Evolutionary conservation across 1,284 basidiomycete genomes (phyloP), one percentile per base, ranked within the genome.

Genomic region (Clitocybe nebularis): DNA sequence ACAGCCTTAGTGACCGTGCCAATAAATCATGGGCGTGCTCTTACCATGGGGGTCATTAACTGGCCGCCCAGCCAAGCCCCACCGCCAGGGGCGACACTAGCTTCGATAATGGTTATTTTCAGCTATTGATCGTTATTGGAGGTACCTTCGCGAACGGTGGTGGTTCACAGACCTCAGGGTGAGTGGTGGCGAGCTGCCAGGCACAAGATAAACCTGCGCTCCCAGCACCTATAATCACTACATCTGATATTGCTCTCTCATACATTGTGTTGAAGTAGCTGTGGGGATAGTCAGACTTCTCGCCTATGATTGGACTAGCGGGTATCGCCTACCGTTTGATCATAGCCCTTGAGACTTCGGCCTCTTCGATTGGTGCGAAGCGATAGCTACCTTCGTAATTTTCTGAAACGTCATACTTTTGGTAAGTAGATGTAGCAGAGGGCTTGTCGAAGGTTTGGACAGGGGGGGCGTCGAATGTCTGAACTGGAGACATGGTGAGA

Each of bases 51-150:
- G 1, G 79, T 81, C 87, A 91, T 89, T 39, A 91, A 68, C 64
- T 92, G 88, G 1, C 88, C 89, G 25, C 86, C 84, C 35, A 88
- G 74, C 85, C 86, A 88, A 14, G 83, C 84, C 37, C 85, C 81
- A 45, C 82, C 83, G 36, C 87, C 84, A n/a, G 89, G 89, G 1
- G 88, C 81, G 17, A 91, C 89, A 50, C 76, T 81, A 7, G 89
- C 87, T 64, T 92, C 89, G 51, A 91, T 67, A 57, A 92, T 88
- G 17, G 89, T 89, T 54, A 91, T 72, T 52, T 82, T 84, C 45
- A 89, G 64, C 66, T 68, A 41, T 39, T 32, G 10, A 17, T 13
- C 14, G 9, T 23, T 11, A 5, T 14, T 17, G 16, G 11, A 24
- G 10, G 16, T 17, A 11, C 5, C 13, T 5, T 28, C 6, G 10